These are phyloP conservation scores for Buxus sempervirens DNA, from an alignment of 164 flowering plant genomes.

Conservation along the genomic window DNA sequence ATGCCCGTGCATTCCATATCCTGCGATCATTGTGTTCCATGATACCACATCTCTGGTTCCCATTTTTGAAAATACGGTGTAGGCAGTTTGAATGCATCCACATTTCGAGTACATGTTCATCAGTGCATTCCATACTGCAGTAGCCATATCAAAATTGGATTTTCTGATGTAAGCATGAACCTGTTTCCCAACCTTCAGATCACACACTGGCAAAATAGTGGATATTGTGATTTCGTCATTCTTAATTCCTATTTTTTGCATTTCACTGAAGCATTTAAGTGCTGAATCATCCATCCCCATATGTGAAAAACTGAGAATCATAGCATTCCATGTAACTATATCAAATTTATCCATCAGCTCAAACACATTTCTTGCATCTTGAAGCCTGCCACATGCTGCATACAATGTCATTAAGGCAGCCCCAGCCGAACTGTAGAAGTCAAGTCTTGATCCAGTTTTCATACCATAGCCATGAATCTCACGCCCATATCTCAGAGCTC, in stretches of 20 bases:
- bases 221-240: slow-evolving; percentile 39
- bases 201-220: slow-evolving; percentile 42
- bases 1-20: slow-evolving; percentile 44
- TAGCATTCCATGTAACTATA: slow-evolving; percentile 61
- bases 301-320: slow-evolving; percentile 41
- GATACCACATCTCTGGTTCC: slow-evolving; percentile 39
- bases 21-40: slow-evolving; percentile 56
- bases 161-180: slow-evolving; percentile 42
- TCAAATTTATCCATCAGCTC: slow-evolving; percentile 42
- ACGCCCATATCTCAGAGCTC: slow-evolving; percentile 27
- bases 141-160: slow-evolving; percentile 14
- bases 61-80: slow-evolving; percentile 34
- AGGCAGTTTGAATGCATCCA: slow-evolving; percentile 39
- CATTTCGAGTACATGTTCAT: slow-evolving; percentile 51
- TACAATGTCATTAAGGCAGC: slow-evolving; percentile 49
- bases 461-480: slow-evolving; percentile 53
- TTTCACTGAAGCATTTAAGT: slow-evolving; percentile 29
- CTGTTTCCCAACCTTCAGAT: slow-evolving; percentile 41
- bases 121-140: slow-evolving; percentile 42
- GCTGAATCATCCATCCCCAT: slow-evolving; percentile 31
- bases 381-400: slow-evolving; percentile 26
- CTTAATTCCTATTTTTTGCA: slow-evolving; percentile 36
- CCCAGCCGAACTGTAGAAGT: slow-evolving; percentile 41
- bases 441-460: slow-evolving; percentile 13
- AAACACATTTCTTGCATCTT: slow-evolving; percentile 36